These are phyloP conservation scores for Sclerospora graminicola DNA, from an alignment of 352 stramenopile genomes.

Conservation along the genomic window DNA sequence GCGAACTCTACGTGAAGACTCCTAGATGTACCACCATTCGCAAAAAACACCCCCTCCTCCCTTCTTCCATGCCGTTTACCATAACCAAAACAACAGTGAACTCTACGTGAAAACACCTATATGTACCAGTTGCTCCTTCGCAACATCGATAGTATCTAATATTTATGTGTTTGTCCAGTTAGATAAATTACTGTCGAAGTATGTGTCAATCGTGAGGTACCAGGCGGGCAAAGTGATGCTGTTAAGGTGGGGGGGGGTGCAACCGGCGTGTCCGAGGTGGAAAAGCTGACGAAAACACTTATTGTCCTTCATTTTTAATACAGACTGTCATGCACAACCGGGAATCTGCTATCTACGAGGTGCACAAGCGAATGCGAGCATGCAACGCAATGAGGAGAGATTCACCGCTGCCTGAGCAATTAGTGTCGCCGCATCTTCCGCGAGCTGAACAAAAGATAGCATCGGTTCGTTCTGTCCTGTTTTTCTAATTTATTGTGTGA, in stretches of 20 bases:
- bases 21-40: too few species aligned
- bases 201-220: too few species aligned
- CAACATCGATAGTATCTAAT: background rate
- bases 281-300: too few species aligned
- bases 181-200: conserved; percentile 77
- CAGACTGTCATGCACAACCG: conserved; percentile 82
- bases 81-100: too few species aligned
- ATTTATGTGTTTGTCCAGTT: conserved; percentile 26
- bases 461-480: conserved; percentile 22
- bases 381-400: too few species aligned
- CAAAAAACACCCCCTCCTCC: too few species aligned
- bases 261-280: background rate
- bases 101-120: too few species aligned
- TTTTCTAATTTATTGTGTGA: background rate
- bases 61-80: too few species aligned
- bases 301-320: background rate
- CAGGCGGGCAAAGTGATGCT: conserved; percentile 74
- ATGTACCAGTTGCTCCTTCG: background rate
- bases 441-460: too few species aligned
- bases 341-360: conserved; percentile 77
- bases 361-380: too few species aligned
- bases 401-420: too few species aligned
- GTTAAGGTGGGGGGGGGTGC: conserved; percentile 49
- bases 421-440: conserved; percentile 74
- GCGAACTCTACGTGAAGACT: too few species aligned